These are phyloP conservation scores for Endotrypanum monterogeii DNA, from an alignment of 208 protist genomes.

Conservation along the genomic window DNA sequence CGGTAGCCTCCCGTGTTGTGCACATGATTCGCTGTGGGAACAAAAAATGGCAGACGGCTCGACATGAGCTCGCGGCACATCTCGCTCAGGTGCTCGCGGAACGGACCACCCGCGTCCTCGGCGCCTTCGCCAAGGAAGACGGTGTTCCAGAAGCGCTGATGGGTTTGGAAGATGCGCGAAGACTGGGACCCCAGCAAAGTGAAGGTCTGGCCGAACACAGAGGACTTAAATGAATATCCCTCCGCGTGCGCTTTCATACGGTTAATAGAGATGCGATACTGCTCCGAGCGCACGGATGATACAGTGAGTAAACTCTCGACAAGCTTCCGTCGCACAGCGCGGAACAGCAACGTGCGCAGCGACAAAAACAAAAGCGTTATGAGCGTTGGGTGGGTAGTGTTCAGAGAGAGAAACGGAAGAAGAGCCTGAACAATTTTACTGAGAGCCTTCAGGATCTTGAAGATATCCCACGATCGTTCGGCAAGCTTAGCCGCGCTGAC, in stretches of 20 bases:
- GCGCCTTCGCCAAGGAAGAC: constrained; percentile 93
- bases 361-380: constrained; percentile 69
- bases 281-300: constrained; percentile 75
- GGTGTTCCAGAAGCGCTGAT: constrained; percentile 87
- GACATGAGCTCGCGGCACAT: constrained; percentile 94
- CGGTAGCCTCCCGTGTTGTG: constrained; percentile 86
- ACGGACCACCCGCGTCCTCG: constrained; percentile 94
- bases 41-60: constrained; percentile 80
- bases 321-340: constrained; percentile 58
- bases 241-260: constrained; percentile 57
- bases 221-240: constrained; percentile 42
- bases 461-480: constrained; percentile 46
- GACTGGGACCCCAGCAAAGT: constrained; percentile 60
- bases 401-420: constrained; percentile 78
- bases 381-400: constrained; percentile 42
- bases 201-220: constrained; percentile 92
- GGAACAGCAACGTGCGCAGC: constrained; percentile 70
- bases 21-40: constrained; percentile 89
- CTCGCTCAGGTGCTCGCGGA: constrained; percentile 91
- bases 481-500: constrained; percentile 19
- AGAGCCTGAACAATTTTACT: constrained; percentile 70
- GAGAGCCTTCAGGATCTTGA: constrained; percentile 70
- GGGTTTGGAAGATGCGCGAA: constrained; percentile 85
- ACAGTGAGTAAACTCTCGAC: constrained; percentile 70
- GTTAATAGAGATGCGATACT: constrained; percentile 88